These are phyloP conservation scores for Diplodia corticola DNA, from an alignment of 2,329 filamentous ascomycete genomes.

Conservation along the genomic window DNA sequence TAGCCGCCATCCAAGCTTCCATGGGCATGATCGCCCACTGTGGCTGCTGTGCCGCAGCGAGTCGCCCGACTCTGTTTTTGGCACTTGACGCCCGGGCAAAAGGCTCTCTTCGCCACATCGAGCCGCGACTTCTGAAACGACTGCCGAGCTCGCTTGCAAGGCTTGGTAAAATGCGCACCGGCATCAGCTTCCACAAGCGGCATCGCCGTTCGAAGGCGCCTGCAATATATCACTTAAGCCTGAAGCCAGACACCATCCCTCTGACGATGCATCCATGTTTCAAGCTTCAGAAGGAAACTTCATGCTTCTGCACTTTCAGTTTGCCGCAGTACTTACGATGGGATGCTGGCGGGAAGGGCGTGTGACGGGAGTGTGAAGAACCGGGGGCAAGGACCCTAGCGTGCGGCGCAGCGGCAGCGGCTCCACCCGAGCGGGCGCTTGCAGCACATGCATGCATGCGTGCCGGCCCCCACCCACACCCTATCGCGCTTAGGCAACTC, in stretches of 20 bases:
- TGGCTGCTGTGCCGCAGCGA: neutral
- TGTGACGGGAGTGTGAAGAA: neutral
- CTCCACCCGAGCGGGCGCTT: neutral
- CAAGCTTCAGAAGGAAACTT: no score
- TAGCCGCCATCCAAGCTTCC: neutral
- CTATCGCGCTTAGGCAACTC: neutral
- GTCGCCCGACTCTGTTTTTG: neutral
- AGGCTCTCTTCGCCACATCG: neutral
- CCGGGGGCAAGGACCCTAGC: no score
- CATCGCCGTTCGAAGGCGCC: no score
- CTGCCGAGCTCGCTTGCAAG: neutral
- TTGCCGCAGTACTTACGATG: neutral
- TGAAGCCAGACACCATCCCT: no score
- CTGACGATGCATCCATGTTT: neutral
- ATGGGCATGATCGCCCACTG: neutral
- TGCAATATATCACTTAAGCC: no score
- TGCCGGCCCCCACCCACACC: neutral
- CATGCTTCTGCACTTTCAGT: no score
- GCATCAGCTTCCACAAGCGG: no score
- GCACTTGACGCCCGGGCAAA: neutral
- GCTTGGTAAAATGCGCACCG: neutral
- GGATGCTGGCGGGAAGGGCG: neutral
- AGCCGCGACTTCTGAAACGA: neutral
- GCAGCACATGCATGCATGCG: neutral
- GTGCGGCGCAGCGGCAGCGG: slow-evolving; percentile 2